Evolutionary conservation across 2,329 filamentous ascomycete genomes (phyloP).

Genomic region (Claviceps spartinae): DNA sequence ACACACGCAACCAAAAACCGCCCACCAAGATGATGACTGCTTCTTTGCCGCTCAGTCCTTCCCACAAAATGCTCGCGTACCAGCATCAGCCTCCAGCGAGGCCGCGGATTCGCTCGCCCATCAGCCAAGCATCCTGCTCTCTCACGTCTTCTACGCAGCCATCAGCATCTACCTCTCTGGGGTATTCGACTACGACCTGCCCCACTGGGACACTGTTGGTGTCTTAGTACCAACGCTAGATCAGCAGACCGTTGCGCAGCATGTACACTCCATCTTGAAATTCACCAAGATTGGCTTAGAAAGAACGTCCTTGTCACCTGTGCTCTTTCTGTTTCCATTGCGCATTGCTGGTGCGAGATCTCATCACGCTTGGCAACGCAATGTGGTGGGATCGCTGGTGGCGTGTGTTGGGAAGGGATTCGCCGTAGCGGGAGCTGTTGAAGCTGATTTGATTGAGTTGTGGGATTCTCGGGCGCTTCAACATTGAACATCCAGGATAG

Average conservation of each 20-base stretch:
- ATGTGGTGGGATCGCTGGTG: background rate
- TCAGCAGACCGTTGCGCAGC: background rate
- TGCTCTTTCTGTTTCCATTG: slow-evolving; percentile 21
- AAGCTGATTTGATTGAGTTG: background rate
- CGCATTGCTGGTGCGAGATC: slow-evolving; percentile 21
- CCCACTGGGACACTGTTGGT: slow-evolving; percentile 13
- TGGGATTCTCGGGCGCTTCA: background rate
- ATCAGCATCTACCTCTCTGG: slow-evolving; percentile 24
- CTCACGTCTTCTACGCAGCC: slow-evolving; percentile 15
- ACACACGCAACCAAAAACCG: background rate
- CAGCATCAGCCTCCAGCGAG: background rate
- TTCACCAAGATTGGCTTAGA: slow-evolving; percentile 9
- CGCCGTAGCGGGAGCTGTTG: background rate
- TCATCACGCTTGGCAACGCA: slow-evolving; percentile 2
- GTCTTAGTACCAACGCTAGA: background rate
- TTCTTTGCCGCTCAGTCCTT: background rate
- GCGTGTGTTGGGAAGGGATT: background rate
- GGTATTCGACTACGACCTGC: slow-evolving; percentile 22
- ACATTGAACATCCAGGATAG: background rate
- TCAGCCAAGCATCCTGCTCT: slow-evolving; percentile 11
- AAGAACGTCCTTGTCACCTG: slow-evolving; percentile 13
- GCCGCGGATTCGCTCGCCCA: background rate
- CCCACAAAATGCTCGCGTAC: background rate
- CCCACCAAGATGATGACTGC: background rate
- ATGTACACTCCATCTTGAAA: slow-evolving; percentile 12